phyloP scores from a whole-genome alignment of 306 rosid genomes.

The Ormosia semicastrata region DNA sequence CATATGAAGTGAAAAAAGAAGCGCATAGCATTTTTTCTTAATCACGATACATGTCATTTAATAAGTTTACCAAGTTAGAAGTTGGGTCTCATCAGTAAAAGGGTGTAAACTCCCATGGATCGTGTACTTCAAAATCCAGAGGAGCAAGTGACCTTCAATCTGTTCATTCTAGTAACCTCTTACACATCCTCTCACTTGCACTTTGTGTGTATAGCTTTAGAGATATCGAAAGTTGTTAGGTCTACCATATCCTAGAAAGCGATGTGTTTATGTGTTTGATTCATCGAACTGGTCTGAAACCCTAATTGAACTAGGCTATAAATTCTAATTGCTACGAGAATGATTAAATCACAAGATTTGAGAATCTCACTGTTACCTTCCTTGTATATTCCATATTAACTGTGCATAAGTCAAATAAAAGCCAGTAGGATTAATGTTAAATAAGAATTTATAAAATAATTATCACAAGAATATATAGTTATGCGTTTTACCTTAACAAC shows the following conservation, averaged over 20 bases:
- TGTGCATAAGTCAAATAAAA: background rate
- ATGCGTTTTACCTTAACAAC: slow-evolving; percentile 68
- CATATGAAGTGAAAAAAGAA: background rate
- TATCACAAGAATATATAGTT: slow-evolving; percentile 7
- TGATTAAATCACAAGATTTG: background rate
- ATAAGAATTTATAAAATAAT: background rate
- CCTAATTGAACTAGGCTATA: slow-evolving; percentile 13
- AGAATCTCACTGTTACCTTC: background rate
- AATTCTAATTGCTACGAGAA: background rate
- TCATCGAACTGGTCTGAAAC: slow-evolving; percentile 22
- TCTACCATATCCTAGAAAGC: background rate
- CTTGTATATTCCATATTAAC: background rate
- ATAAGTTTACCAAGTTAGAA: background rate
- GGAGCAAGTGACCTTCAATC: background rate
- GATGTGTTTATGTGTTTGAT: background rate
- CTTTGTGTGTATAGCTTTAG: background rate
- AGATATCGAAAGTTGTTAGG: background rate
- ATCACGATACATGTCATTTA: background rate
- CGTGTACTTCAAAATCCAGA: background rate
- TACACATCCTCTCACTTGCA: background rate
- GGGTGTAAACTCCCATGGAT: background rate
- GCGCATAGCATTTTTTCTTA: background rate
- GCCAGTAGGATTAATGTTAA: background rate
- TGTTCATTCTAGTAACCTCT: background rate
- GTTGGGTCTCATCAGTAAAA: background rate